phyloP scores from a whole-genome alignment of 495 filamentous ascomycete species.

The Xylaria acuta region DNA sequence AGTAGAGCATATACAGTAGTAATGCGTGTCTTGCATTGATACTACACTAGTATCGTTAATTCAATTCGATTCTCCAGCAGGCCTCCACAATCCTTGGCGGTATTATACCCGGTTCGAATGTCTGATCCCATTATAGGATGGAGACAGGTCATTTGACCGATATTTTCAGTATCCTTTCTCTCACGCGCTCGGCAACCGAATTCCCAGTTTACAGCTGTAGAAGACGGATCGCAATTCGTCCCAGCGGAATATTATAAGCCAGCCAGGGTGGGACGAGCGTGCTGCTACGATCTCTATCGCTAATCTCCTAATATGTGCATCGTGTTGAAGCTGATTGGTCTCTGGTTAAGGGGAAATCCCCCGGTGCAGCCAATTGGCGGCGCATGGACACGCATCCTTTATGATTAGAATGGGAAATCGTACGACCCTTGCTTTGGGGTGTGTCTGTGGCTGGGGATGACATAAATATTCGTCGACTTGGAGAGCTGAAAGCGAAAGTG shows the following conservation, averaged over 20 bases:
- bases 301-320: slow-evolving; percentile 20
- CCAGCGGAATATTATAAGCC: not conserved
- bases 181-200: not conserved
- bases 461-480: not conserved
- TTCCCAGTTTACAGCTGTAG: not conserved
- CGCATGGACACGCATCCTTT: not conserved
- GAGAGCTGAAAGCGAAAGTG: slow-evolving; percentile 20
- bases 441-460: slow-evolving; percentile 2
- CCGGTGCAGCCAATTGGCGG: not conserved
- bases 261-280: not conserved
- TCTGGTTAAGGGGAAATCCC: not conserved
- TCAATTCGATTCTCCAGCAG: not conserved
- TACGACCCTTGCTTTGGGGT: slow-evolving; percentile 10
- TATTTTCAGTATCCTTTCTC: not conserved
- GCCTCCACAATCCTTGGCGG: not conserved
- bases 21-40: not conserved
- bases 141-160: not conserved
- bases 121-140: too few species aligned
- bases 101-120: not conserved
- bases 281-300: slow-evolving; percentile 8
- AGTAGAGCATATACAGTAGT: not conserved
- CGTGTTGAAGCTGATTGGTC: slow-evolving; percentile 11
- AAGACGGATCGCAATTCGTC: not conserved
- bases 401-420: slow-evolving; percentile 8
- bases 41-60: too few species aligned